phyloP scores from a whole-genome alignment of 257 asterid species.

The Ehretia macrophylla region DNA sequence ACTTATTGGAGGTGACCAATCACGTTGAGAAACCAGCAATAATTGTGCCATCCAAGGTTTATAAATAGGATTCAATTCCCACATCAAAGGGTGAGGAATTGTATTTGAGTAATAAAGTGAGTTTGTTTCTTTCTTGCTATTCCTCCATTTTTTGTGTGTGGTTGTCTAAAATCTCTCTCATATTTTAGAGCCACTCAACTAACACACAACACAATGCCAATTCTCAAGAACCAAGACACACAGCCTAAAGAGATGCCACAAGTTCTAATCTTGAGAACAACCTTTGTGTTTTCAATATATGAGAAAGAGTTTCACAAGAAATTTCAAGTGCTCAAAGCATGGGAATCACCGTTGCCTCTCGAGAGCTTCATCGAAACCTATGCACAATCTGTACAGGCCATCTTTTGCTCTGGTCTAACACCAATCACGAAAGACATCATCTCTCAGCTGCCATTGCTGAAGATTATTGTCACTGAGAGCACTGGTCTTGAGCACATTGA shows the following conservation, averaged over 20 bases:
- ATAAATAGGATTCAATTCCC: neutral
- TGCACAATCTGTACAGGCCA: constrained; percentile 18
- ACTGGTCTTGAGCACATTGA: constrained; percentile 24
- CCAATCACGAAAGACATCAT: constrained; percentile 16
- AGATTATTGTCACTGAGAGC: constrained; percentile 12
- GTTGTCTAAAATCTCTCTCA: neutral
- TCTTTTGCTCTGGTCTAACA: constrained; percentile 14
- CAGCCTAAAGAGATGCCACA: constrained; percentile 9
- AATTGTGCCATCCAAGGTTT: neutral
- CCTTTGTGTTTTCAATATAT: constrained; percentile 12
- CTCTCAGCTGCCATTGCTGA: constrained; percentile 15
- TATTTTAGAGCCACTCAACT: too few species aligned
- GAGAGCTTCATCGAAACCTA: constrained; percentile 10
- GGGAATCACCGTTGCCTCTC: constrained; percentile 20
- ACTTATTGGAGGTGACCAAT: too few species aligned
- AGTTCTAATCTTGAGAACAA: constrained; percentile 12
- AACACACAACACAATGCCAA: too few species aligned
- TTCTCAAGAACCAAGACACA: neutral
- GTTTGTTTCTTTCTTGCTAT: neutral
- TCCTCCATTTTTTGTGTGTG: neutral
- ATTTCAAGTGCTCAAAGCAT: constrained; percentile 22
- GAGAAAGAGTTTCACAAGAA: constrained; percentile 16
- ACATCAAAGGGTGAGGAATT: neutral
- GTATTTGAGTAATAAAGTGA: neutral
- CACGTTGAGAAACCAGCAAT: neutral